Conservation (phyloP, 148 eudicot species). For the Chenopodium quinoa region DNA sequence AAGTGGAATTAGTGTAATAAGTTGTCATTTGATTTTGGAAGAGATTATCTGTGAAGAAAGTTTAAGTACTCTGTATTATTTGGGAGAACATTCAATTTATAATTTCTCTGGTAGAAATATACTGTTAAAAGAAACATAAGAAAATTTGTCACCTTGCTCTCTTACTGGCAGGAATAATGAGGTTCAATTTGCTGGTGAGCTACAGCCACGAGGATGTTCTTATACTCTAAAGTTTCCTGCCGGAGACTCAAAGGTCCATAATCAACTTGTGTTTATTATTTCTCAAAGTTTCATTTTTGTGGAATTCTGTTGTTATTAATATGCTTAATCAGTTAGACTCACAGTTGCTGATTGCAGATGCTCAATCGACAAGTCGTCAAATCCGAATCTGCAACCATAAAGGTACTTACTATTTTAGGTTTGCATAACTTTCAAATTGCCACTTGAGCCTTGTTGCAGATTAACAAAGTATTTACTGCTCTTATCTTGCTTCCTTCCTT, state of each 20-base stretch:
- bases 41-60: background rate
- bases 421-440: background rate
- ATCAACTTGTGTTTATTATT: background rate
- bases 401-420: constrained; percentile 44
- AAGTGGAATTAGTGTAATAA: background rate
- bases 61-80: too few relatives aligned
- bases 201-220: constrained; percentile 73
- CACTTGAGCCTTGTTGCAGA: background rate
- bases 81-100: background rate
- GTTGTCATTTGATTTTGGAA: background rate
- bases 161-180: constrained; percentile 68
- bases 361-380: constrained; percentile 91
- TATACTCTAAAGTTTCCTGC: constrained; percentile 50
- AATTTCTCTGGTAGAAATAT: background rate
- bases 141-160: background rate
- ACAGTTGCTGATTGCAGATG: constrained; percentile 53
- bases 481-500: background rate
- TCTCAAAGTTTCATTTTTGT: background rate
- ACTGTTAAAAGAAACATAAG: background rate
- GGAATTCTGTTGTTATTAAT: background rate
- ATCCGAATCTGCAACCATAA: constrained; percentile 87
- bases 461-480: background rate
- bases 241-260: constrained; percentile 61
- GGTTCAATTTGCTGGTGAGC: constrained; percentile 95
- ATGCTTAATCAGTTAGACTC: constrained; percentile 13